Base-by-base conservation (phyloP, 2,329 filamentous ascomycete species). In the Tolypocladium capitatum region DNA sequence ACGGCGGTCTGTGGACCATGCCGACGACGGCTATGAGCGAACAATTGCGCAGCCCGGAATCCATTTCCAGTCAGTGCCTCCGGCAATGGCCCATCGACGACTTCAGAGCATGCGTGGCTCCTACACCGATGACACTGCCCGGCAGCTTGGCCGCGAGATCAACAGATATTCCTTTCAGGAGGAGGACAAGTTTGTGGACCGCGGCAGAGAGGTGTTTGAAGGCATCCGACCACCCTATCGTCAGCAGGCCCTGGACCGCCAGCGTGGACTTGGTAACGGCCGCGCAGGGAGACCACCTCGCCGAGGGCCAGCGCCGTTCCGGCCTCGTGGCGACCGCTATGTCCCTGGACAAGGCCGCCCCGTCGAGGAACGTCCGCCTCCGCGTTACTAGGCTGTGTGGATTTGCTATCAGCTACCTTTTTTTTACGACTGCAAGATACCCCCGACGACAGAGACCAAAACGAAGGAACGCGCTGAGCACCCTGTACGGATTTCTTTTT, bases 161-260 rank as follows among this genome's bases (percentile, higher is more conserved):
- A 80, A 85, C 59, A 73, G 84, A 31, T 88, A 86, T 60, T 83
- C 81, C 0, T 89, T 89, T 55, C 83, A 88, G 61, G 69, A 81
- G 48, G 73, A 71, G 1, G 78, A 81, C 50, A 59, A 65, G 6
- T 79, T 89, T 47, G 83, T 89, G 41, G 84, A 89, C 60, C 74
- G 81, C 47, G 85, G 84, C 14, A 78, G 78, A 16, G 85, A 89
- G 60, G 79, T 82, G 34, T 83, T 83, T 58, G 67, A 78, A 43
- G 79, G 78, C 16, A 80, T 83, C 51, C 69, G 79, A 24, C 78
- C 77, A 24, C 78, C 79, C 1, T 72, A 76, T 50, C 67, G 75
- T 10, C 73, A 78, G 56, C 56, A 62, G 11, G 58, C 51, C 16
- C 49, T 56, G 11, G 57, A 67, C 55, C 45, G 68, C 64, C 58